These are phyloP conservation scores for Casuarina cunninghamiana DNA, from an alignment of 306 rosid genomes.

Conservation along the genomic window DNA sequence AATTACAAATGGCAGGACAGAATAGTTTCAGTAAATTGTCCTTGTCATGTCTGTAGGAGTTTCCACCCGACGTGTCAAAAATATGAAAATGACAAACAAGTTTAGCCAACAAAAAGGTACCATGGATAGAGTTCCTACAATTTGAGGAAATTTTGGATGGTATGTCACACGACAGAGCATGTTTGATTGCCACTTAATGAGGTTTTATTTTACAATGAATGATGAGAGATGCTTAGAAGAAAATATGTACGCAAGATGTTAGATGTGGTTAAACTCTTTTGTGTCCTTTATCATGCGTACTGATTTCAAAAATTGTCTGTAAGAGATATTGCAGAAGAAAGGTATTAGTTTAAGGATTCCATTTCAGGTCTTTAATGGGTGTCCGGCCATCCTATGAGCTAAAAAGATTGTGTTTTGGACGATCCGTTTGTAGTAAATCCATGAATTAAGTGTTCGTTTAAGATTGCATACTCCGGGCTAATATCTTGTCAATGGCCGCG, in stretches of 20 bases:
- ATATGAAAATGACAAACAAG: not conserved
- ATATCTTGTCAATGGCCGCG: not conserved
- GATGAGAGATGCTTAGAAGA: no score
- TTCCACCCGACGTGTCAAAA: not conserved
- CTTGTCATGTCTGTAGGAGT: not conserved
- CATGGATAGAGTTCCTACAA: not conserved
- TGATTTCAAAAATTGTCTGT: no score
- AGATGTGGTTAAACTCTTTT: no score
- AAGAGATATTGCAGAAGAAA: no score
- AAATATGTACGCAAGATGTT: no score
- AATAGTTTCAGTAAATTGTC: not conserved
- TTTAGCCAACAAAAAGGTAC: not conserved
- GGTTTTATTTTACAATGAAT: no score
- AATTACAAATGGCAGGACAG: not conserved
- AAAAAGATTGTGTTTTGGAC: no score
- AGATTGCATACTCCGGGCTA: not conserved
- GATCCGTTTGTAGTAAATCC: not conserved
- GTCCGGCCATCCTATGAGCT: no score
- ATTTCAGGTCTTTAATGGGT: no score
- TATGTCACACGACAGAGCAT: not conserved
- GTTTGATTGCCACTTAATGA: no score
- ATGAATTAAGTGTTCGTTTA: not conserved
- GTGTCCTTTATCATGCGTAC: no score
- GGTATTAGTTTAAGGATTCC: no score
- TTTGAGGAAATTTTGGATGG: not conserved